phyloP scores from a whole-genome alignment of 257 asterid species.

The Solanum corneliomulleri region DNA sequence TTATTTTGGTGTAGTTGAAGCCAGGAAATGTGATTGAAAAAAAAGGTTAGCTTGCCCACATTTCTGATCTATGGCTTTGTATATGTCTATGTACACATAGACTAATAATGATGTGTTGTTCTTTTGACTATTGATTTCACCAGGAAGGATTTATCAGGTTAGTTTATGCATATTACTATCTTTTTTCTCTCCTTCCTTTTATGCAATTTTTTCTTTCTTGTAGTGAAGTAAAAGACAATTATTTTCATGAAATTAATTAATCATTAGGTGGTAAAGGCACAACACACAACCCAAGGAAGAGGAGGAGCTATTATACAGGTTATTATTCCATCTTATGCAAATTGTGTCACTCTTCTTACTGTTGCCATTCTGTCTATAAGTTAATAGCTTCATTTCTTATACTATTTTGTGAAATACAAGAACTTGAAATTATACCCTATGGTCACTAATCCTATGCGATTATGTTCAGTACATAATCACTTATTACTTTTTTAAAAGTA shows the following conservation, averaged over 20 bases:
- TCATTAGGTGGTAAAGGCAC: constrained; percentile 77
- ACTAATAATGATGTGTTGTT: constrained; percentile 15
- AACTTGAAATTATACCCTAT: not conserved
- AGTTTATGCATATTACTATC: not conserved
- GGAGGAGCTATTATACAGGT: constrained; percentile 98
- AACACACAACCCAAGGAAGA: constrained; percentile 89
- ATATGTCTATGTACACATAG: not conserved
- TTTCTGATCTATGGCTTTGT: not conserved
- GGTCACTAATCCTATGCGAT: not conserved
- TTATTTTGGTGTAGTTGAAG: constrained; percentile 52
- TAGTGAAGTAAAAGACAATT: not conserved
- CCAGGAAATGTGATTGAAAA: constrained; percentile 79
- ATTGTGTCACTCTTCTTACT: not conserved
- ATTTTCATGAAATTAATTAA: not conserved
- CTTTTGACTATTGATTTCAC: constrained; percentile 10
- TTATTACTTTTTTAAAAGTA: not conserved
- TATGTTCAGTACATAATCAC: not conserved
- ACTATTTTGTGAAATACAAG: not conserved
- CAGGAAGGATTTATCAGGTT: constrained; percentile 93
- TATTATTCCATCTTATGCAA: not conserved
- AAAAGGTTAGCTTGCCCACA: constrained; percentile 51
- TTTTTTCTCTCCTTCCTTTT: not conserved
- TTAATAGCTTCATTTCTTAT: not conserved
- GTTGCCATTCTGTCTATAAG: not conserved
- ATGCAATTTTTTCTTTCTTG: not conserved